A percentile compares a stretch with the other conserved stretches of the same genome.
These are phyloP conservation scores for Diaporthe sp. DNA, from an alignment of 2,329 filamentous ascomycete genomes.

Conservation along the genomic window DNA sequence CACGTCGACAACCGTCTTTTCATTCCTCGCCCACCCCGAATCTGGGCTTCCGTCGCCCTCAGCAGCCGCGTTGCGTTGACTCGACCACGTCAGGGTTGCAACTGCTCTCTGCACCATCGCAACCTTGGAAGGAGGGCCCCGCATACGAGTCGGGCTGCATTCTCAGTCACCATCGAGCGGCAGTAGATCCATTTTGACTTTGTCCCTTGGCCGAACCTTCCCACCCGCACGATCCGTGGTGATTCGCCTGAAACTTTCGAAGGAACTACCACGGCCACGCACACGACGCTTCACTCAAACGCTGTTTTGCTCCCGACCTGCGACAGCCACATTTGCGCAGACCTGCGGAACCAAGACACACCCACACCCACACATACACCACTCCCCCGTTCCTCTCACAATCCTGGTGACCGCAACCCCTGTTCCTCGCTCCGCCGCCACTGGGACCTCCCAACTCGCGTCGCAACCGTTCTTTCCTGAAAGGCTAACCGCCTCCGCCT, in stretches of 20 bases:
- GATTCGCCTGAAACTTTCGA: conserved; percentile 25
- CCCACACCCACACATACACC: not conserved
- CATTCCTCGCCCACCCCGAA: not conserved
- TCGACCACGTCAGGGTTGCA: conserved; percentile 20
- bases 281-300: conserved; percentile 14
- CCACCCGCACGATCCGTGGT: conserved; percentile 21
- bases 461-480: not conserved
- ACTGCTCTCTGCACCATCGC: conserved; percentile 18
- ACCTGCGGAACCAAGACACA: conserved; percentile 16
- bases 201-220: conserved; percentile 29
- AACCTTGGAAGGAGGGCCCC: conserved; percentile 6
- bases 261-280: conserved; percentile 8
- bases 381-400: not conserved
- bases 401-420: conserved; percentile 21
- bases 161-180: conserved; percentile 7
- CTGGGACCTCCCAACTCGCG: not conserved
- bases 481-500: not conserved
- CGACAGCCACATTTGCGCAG: not conserved
- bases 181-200: conserved; percentile 15
- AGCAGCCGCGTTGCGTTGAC: conserved; percentile 7
- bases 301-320: conserved; percentile 15
- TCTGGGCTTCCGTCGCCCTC: not conserved
- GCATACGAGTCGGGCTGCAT: conserved; percentile 27
- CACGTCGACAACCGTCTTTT: conserved; percentile 8
- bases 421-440: not conserved